Conservation (phyloP, 139 green algal species). For the Auxenochlorella protothecoides region DNA sequence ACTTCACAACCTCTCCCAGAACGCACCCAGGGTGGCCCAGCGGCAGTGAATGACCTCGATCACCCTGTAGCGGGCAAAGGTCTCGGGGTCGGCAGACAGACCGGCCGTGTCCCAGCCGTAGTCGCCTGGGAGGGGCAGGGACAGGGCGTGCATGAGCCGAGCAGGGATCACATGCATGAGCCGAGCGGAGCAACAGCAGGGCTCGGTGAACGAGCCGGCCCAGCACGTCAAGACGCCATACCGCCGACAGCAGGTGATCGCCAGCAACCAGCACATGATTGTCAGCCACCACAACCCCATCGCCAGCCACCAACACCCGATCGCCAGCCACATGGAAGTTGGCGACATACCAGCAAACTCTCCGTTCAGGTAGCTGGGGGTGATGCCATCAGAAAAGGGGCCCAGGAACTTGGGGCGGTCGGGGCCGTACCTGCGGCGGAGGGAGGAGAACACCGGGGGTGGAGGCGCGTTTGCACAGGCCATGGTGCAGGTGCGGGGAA, state of each 20-base stretch:
- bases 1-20: too few relatives aligned
- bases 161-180: too few relatives aligned
- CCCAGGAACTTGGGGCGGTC: conserved; percentile 82
- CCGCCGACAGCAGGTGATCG: too few relatives aligned
- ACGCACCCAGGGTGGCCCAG: conserved; percentile 88
- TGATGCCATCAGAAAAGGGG: conserved; percentile 63
- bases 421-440: conserved; percentile 50
- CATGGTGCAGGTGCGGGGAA: background rate
- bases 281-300: background rate
- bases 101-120: conserved; percentile 95
- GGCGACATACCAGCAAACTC: conserved; percentile 7
- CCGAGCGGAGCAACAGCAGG: too few relatives aligned
- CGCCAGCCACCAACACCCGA: background rate
- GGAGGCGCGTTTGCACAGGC: background rate
- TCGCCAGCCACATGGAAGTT: too few relatives aligned
- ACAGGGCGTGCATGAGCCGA: background rate
- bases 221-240: too few relatives aligned
- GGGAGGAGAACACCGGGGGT: background rate
- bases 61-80: conserved; percentile 63
- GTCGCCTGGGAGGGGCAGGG: conserved; percentile 64
- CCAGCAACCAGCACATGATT: background rate
- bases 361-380: conserved; percentile 38
- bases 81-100: conserved; percentile 91
- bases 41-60: conserved; percentile 68
- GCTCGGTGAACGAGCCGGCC: too few relatives aligned